Evolutionary conservation across 2,329 filamentous ascomycete genomes (phyloP).

Genomic region (Shiraia bambusicola): DNA sequence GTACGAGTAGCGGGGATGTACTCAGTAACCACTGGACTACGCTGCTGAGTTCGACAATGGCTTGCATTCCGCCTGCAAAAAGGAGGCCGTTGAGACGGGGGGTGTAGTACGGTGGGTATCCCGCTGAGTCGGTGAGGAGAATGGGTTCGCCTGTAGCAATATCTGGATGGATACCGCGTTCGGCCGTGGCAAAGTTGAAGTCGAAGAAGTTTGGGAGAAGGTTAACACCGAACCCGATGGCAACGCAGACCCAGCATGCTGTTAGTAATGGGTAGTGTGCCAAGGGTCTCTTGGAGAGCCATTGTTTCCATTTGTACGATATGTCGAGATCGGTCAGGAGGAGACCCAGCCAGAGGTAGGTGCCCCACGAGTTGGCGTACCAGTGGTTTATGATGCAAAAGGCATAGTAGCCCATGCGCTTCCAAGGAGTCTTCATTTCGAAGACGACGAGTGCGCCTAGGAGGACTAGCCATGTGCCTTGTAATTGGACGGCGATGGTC

Average conservation of each 20-base stretch:
- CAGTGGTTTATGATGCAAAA: slow-evolving; percentile 50
- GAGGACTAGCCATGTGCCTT: slow-evolving; percentile 50
- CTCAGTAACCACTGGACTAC: slow-evolving; percentile 47
- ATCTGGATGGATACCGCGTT: slow-evolving; percentile 50
- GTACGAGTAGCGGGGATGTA: slow-evolving; percentile 41
- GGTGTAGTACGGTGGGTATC: slow-evolving; percentile 49
- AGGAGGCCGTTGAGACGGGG: slow-evolving; percentile 49
- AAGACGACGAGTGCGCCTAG: slow-evolving; percentile 47
- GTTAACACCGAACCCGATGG: slow-evolving; percentile 40
- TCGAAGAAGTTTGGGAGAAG: slow-evolving; percentile 41
- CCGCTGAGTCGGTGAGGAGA: slow-evolving; percentile 33
- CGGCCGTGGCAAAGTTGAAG: slow-evolving; percentile 44
- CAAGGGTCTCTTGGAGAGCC: slow-evolving; percentile 37
- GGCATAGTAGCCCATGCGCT: slow-evolving; percentile 49
- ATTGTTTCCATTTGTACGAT: slow-evolving; percentile 49
- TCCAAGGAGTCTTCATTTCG: slow-evolving; percentile 50
- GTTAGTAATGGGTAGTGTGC: slow-evolving; percentile 44
- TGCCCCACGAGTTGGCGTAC: slow-evolving; percentile 52
- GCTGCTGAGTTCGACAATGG: slow-evolving; percentile 39
- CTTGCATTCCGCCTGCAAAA: slow-evolving; percentile 44
- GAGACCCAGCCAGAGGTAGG: slow-evolving; percentile 50
- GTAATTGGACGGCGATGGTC: slow-evolving; percentile 54
- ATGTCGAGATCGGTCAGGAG: slow-evolving; percentile 51
- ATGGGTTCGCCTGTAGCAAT: slow-evolving; percentile 41
- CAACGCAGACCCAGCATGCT: slow-evolving; percentile 32